A percentile compares a stretch with the other conserved stretches of the same genome.
phyloP scores from a whole-genome alignment of 1,139 yeast species.

The Yamadazyma pseudoaaseri region DNA sequence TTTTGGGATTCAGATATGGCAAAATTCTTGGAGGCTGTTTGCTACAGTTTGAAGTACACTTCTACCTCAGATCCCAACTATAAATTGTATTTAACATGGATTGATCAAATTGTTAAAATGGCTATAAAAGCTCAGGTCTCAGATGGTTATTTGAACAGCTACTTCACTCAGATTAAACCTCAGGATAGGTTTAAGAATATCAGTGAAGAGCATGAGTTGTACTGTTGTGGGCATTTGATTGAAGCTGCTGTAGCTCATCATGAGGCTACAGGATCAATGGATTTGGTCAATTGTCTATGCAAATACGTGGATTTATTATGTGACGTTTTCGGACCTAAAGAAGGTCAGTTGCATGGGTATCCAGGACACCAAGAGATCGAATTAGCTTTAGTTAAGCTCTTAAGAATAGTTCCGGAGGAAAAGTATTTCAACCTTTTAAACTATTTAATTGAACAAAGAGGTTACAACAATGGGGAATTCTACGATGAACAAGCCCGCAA shows the following conservation, averaged over 20 bases:
- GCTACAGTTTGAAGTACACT: conserved; percentile 18
- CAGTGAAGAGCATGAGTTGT: conserved; percentile 19
- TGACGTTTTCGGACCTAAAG: conserved; percentile 16
- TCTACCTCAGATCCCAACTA: conserved; percentile 10
- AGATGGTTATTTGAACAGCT: conserved; percentile 22
- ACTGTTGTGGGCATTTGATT: conserved; percentile 22
- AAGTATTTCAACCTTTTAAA: conserved; percentile 16
- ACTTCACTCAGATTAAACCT: conserved; percentile 20
- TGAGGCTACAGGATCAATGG: conserved; percentile 16
- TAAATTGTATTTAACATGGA: conserved; percentile 14
- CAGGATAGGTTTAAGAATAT: conserved; percentile 17
- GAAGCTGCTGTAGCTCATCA: conserved; percentile 22
- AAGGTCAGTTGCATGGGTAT: conserved; percentile 18
- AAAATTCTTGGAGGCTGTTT: conserved; percentile 20
- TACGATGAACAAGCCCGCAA: conserved; percentile 14
- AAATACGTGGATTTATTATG: conserved; percentile 18
- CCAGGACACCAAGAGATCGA: conserved; percentile 26
- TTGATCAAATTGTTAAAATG: conserved; percentile 17
- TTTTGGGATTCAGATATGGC: conserved; percentile 26
- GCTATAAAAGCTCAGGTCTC: conserved; percentile 19
- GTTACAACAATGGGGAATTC: conserved; percentile 17
- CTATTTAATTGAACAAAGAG: conserved; percentile 21
- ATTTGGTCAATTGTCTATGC: conserved; percentile 16
- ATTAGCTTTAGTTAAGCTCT: conserved; percentile 19
- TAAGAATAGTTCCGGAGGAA: conserved; percentile 15